A percentile compares a stretch with the other conserved stretches of the same genome.
phyloP scores from a whole-genome alignment of 768 basidiomycete species.

The Vararia minispora region DNA sequence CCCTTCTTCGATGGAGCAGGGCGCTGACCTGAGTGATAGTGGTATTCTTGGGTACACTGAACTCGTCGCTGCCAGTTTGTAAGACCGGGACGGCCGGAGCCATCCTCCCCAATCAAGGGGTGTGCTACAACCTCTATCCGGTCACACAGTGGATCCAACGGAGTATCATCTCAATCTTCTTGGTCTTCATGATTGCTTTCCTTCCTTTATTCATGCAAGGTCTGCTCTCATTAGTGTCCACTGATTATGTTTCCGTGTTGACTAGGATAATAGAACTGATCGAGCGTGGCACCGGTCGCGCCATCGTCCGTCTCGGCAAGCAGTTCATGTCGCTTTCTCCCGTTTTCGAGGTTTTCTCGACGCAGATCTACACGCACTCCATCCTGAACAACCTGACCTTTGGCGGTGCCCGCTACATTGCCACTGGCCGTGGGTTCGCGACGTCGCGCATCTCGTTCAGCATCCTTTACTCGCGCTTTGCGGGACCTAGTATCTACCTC shows the following conservation, averaged over 20 bases:
- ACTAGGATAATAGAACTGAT: constrained; percentile 70
- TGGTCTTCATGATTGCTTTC: constrained; percentile 97
- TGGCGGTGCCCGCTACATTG: constrained; percentile 97
- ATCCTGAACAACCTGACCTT: constrained; percentile 96
- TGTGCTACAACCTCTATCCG: constrained; percentile 91
- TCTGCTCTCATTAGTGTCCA: constrained; percentile 27
- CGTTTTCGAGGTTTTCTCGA: constrained; percentile 95
- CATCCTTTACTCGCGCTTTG: constrained; percentile 95
- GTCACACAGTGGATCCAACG: constrained; percentile 94
- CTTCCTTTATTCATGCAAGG: constrained; percentile 93
- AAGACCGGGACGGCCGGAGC: constrained; percentile 61
- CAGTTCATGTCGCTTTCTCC: constrained; percentile 93
- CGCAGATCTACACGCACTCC: constrained; percentile 96
- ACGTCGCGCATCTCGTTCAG: constrained; percentile 91
- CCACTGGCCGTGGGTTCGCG: constrained; percentile 97
- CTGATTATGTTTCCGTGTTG: too few species aligned
- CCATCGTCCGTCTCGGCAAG: constrained; percentile 82
- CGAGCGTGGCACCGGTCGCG: constrained; percentile 89
- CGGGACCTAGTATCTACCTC: constrained; percentile 95
- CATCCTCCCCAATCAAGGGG: constrained; percentile 65
- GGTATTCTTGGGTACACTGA: constrained; percentile 91
- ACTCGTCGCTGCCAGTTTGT: constrained; percentile 72
- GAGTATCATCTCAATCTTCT: constrained; percentile 95
- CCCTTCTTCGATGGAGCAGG: not conserved
- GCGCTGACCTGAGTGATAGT: constrained; percentile 35